phyloP scores from a whole-genome alignment of 768 basidiomycete genomes.

The Sistotremastrum suecicum region DNA sequence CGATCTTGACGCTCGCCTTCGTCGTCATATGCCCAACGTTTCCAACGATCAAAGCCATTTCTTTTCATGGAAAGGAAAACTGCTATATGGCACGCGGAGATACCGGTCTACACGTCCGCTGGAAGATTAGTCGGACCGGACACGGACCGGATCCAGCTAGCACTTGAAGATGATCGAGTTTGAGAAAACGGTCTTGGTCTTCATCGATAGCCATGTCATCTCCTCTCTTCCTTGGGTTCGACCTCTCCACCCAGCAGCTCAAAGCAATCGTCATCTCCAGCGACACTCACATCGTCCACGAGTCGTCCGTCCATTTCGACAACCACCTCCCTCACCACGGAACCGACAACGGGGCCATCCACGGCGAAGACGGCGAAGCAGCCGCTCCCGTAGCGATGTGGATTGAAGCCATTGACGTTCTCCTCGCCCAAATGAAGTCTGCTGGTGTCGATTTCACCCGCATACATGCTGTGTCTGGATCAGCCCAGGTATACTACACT shows the following conservation, averaged over 20 bases:
- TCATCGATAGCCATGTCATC: no score
- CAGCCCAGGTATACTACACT: slow-evolving; percentile 46
- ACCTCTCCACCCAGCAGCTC: slow-evolving; percentile 76
- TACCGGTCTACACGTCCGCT: no score
- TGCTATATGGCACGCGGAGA: no score
- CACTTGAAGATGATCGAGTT: no score
- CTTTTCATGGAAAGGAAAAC: no score
- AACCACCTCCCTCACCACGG: slow-evolving; percentile 58
- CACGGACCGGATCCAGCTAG: no score
- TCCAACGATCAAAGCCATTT: no score
- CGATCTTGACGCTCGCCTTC: no score
- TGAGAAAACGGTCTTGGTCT: no score
- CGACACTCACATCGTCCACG: slow-evolving; percentile 43
- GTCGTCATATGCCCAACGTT: no score
- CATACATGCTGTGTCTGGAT: slow-evolving; percentile 59
- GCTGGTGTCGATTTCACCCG: slow-evolving; percentile 43
- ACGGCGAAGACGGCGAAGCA: slow-evolving; percentile 55
- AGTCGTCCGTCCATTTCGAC: slow-evolving; percentile 68
- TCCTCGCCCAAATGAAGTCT: slow-evolving; percentile 46
- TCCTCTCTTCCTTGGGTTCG: slow-evolving; percentile 61
- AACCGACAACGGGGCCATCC: slow-evolving; percentile 51
- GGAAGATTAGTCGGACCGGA: no score
- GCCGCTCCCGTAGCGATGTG: slow-evolving; percentile 73
- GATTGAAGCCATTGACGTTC: slow-evolving; percentile 72
- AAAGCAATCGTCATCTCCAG: slow-evolving; percentile 60